Evolutionary conservation across 164 flowering plant species (phyloP).

Genomic region (Nymphaea thermarum): DNA sequence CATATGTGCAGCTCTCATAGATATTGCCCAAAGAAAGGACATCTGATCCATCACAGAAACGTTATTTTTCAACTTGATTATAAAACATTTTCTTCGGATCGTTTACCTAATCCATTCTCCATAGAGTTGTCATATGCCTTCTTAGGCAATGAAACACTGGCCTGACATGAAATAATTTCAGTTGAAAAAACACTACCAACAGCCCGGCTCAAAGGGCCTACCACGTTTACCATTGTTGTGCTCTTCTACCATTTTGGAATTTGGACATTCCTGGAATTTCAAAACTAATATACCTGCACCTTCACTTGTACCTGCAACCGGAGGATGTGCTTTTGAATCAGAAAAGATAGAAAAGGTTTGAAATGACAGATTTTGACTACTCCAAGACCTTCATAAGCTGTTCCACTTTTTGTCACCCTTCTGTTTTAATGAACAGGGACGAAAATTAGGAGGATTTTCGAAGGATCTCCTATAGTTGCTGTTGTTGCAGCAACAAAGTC

Average conservation of each 20-base stretch:
- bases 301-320: neutral
- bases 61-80: neutral
- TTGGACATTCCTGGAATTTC: neutral
- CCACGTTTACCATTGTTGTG: neutral
- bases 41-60: neutral
- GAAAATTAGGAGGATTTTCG: constrained; percentile 43
- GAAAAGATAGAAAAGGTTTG: neutral
- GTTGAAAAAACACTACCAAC: neutral
- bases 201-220: neutral
- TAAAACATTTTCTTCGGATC: too few species aligned
- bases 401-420: constrained; percentile 71
- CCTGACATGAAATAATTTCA: neutral
- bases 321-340: neutral
- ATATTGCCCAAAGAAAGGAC: neutral
- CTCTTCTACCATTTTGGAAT: neutral
- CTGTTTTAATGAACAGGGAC: constrained; percentile 14
- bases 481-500: constrained; percentile 99
- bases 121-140: neutral
- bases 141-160: neutral
- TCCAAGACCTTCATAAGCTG: constrained; percentile 46
- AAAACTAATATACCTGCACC: neutral
- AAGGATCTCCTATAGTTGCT: constrained; percentile 82
- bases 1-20: neutral
- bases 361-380: neutral
- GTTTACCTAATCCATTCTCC: neutral